A percentile compares a stretch with the other conserved stretches of the same genome.
Conservation (phyloP, 176 grass and related monocot species). For the Eremochloa ophiuroides region DNA sequence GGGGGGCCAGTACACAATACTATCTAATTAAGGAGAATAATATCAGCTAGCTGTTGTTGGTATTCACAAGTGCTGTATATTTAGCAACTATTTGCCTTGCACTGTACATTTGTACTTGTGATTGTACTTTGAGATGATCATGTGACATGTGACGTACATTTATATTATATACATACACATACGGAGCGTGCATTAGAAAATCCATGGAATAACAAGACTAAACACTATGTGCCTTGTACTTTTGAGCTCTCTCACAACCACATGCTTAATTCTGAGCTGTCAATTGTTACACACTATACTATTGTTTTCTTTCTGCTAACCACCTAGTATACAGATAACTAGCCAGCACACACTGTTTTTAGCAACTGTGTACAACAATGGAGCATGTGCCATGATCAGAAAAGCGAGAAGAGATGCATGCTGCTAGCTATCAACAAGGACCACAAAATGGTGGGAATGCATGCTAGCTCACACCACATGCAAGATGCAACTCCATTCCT, state of each 20-base stretch:
- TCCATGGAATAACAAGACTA: neutral
- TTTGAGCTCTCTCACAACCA: neutral
- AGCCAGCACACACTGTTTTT: neutral
- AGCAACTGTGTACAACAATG: constrained; percentile 1
- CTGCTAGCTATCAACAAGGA: constrained; percentile 3
- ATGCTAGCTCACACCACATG: constrained; percentile 54
- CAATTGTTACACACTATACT: neutral
- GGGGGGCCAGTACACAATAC: too few relatives aligned
- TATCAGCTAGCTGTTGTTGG: neutral
- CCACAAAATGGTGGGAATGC: constrained; percentile 32
- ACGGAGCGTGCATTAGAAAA: constrained; percentile 4
- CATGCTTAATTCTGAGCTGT: neutral
- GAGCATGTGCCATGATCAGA: constrained; percentile 27
- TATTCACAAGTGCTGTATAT: neutral
- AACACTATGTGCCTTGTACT: neutral
- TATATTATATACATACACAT: neutral
- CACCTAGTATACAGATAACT: neutral
- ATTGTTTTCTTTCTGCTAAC: neutral
- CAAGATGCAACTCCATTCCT: neutral
- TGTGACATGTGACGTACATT: neutral
- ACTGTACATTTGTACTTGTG: constrained; percentile 12
- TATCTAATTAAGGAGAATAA: too few relatives aligned
- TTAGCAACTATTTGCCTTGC: neutral
- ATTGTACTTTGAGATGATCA: constrained; percentile 22
- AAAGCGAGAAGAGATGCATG: constrained; percentile 1